Base-by-base conservation (phyloP, 768 basidiomycete species). In the Pilatotrama ljubarskyi region DNA sequence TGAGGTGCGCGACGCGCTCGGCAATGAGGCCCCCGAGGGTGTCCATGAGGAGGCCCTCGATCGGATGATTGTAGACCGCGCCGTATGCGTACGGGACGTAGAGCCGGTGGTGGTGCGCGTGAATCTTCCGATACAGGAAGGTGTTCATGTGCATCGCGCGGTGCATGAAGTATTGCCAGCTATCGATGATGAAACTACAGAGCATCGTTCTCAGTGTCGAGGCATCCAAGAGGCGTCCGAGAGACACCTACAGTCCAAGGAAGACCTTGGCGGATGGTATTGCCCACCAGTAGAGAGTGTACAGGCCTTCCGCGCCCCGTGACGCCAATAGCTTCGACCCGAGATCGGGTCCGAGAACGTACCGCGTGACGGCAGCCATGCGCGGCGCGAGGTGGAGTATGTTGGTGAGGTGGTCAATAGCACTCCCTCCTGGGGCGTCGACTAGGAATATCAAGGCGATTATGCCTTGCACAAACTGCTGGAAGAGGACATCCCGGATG, bases 111-210 rank as follows among this genome's bases (percentile, higher is more conserved):
- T 99, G 97, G 75, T 90, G 87, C 0, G 93, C 93, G 73, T 99
- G 97, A 63, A 98, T 80, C 54, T 91, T 85, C 63, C 85, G 89
- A 77, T 96, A 99, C 26, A 98, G 80, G 74, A 84, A 98, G 64
- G 86, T 90, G 78, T 92, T 93, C 66, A 83, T 75, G 76, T 98
- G 97, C 88, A 96, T 92, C 40, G 78, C 73, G 41, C 96, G 92
- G 71, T 99, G 97, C n/a, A 93, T 79, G 76, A 95, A 95, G 75
- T 98, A 99, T 73, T 99, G 95, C 93, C 94, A 98, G 37, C 94
- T 95, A 76, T 99, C 97, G 66, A 98, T 87, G 58, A 95, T 70
- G 73, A 97, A 91, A 78, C 97, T 96, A 10, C 29, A 10, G 29
- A 32, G 10, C 4, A 42, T 29, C 4, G 35, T 15, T 51, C 43